These are phyloP conservation scores for Didymella segeticola DNA, from an alignment of 2,329 filamentous ascomycete species.

Conservation along the genomic window DNA sequence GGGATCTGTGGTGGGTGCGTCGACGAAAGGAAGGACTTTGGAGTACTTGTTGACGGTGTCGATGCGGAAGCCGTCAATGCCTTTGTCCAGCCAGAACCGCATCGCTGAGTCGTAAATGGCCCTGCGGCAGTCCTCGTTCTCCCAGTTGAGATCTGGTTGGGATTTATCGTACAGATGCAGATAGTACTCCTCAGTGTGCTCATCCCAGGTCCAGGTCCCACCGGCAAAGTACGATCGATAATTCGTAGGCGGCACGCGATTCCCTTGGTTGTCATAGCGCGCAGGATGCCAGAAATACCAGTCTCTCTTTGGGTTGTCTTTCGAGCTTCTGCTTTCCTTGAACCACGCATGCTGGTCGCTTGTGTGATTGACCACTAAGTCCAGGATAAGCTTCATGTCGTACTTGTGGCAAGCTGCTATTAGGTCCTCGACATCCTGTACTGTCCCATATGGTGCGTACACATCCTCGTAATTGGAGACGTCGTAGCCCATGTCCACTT, in stretches of 20 bases:
- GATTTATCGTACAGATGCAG: constrained; percentile 55
- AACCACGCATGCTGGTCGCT: constrained; percentile 77
- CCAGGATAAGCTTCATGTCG: constrained; percentile 74
- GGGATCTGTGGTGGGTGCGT: constrained; percentile 52
- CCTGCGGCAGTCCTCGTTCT: constrained; percentile 52
- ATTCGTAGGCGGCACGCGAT: constrained; percentile 65
- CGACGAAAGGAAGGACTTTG: constrained; percentile 52
- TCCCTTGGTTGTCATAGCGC: constrained; percentile 60
- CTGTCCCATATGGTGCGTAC: constrained; percentile 69
- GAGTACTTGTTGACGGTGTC: constrained; percentile 59
- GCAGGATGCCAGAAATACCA: constrained; percentile 75
- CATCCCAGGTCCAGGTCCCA: constrained; percentile 54
- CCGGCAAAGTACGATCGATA: constrained; percentile 52
- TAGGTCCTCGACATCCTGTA: constrained; percentile 69
- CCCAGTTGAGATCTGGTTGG: constrained; percentile 59
- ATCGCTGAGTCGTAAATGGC: constrained; percentile 56
- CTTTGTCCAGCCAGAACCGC: constrained; percentile 57
- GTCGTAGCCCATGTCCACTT: constrained; percentile 75
- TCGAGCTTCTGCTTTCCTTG: constrained; percentile 67
- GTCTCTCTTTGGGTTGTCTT: constrained; percentile 68
- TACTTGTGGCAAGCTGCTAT: constrained; percentile 66
- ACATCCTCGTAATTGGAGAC: constrained; percentile 72
- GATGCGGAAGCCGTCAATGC: constrained; percentile 56
- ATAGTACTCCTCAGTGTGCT: constrained; percentile 56
- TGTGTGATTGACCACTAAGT: constrained; percentile 81